Evolutionary conservation across 768 basidiomycete genomes (phyloP), one percentile per base, ranked within the genome.

Genomic region (Suillus placidus): DNA sequence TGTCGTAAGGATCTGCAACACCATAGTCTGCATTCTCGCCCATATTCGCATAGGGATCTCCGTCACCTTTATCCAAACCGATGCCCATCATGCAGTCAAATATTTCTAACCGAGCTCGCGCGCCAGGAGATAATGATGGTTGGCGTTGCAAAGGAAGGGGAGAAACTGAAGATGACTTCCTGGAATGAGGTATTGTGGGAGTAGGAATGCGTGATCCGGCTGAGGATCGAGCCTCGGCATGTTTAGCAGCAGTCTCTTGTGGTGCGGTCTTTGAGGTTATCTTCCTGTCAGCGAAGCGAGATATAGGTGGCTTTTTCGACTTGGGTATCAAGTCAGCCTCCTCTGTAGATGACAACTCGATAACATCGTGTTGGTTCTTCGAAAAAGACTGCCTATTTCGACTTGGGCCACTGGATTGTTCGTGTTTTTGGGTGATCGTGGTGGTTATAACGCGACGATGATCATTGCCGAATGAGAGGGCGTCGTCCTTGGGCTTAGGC

Each of bases 81-180:
- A 35, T 43, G 14, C 6, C 58, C 67, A 71, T 69, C 72, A 74
- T 70, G n/a, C 42, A 67, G 60, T 77, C 76, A 51, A 77, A 77
- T 13, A 77, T 45, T 5, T 77, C 64, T 1, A 77, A 72, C 54
- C 76, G 74, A 18, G 71, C 71, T 35, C 18, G 61, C 6, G 77
- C 64, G 35, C 73, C 67, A 5, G 76, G 76, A 40, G 76, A 78
- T 23, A 78, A 70, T 16, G 60, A 52, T 13, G 71, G 69, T 18
- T 40, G 69, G 18, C 12, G 57, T 18, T 18, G 52, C 13, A 43
- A 56, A 49, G 32, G 6, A 60, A 18, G 58, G 58, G 58, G 38
- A 10, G 38, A 20, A 40, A 30, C 18, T 30, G 38, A 10, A 42
- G 38, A 30, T 60, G 57, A 13, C 18, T 10, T 42, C 16, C 16